These are phyloP conservation scores for Verticillium longisporum DNA, from an alignment of 2,329 filamentous ascomycete genomes.

Conservation along the genomic window DNA sequence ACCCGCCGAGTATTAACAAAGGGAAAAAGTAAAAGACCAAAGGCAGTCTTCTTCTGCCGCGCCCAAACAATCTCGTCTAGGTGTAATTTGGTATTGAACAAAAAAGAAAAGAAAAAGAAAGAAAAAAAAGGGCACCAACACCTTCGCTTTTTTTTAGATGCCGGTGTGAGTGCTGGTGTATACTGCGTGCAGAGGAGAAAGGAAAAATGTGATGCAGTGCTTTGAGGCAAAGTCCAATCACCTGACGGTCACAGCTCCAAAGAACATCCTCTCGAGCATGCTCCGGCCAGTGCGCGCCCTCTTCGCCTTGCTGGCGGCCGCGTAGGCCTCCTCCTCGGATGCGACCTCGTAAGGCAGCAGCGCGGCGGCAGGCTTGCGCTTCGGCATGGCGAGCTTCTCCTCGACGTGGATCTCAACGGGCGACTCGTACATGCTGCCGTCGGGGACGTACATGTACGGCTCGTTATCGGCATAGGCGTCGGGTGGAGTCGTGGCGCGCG, in stretches of 20 bases:
- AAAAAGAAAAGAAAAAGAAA: neutral
- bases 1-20: neutral
- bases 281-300: constrained; percentile 35
- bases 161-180: constrained; percentile 1
- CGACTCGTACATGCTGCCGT: constrained; percentile 40
- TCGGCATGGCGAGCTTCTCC: constrained; percentile 23
- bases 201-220: constrained; percentile 5
- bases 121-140: constrained; percentile 3
- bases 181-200: constrained; percentile 8
- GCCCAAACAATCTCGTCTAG: neutral
- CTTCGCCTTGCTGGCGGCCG: constrained; percentile 37
- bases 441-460: constrained; percentile 31
- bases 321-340: constrained; percentile 39
- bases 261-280: constrained; percentile 44
- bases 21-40: neutral
- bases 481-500: constrained; percentile 43
- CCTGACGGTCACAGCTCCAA: constrained; percentile 36
- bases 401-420: constrained; percentile 39
- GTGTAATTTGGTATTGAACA: neutral
- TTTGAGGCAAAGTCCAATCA: constrained; percentile 11
- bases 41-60: neutral
- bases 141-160: constrained; percentile 12
- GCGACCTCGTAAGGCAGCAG: constrained; percentile 49
- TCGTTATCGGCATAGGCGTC: constrained; percentile 36
- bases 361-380: constrained; percentile 14